These are phyloP conservation scores for Dysphania ambrosioides DNA, from an alignment of 148 eudicot species.

Conservation along the genomic window DNA sequence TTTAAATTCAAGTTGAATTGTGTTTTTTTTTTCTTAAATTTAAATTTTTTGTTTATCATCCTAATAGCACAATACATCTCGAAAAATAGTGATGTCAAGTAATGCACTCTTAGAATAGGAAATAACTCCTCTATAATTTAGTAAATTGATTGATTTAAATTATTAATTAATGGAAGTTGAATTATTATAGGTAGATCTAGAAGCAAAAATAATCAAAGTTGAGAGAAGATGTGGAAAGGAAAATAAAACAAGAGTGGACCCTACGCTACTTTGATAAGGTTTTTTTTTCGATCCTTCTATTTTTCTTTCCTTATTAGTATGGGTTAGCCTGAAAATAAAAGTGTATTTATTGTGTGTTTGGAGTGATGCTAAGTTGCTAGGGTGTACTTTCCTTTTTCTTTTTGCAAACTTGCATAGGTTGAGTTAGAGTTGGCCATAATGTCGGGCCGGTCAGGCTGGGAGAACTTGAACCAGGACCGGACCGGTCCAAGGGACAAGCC, in stretches of 20 bases:
- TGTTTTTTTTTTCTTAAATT: too few relatives aligned
- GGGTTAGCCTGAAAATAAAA: neutral
- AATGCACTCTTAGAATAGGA: too few relatives aligned
- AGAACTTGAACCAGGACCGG: too few relatives aligned
- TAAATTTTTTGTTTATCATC: too few relatives aligned
- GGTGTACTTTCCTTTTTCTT: neutral
- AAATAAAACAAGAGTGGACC: constrained; percentile 25
- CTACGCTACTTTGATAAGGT: constrained; percentile 18
- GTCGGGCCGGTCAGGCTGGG: too few relatives aligned
- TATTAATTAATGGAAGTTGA: neutral
- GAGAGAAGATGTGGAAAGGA: neutral
- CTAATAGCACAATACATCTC: too few relatives aligned
- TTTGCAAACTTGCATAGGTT: neutral
- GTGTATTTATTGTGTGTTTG: neutral
- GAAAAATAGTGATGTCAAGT: too few relatives aligned
- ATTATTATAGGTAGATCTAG: constrained; percentile 10
- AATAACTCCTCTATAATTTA: too few relatives aligned
- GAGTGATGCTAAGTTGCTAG: neutral
- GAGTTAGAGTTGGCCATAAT: too few relatives aligned
- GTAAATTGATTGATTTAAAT: too few relatives aligned
- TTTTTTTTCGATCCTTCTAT: neutral
- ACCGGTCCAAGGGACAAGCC: too few relatives aligned
- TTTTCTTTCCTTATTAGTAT: neutral
- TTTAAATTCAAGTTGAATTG: too few relatives aligned
- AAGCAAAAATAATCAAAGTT: constrained; percentile 18